Evolutionary conservation across 1,139 yeast species (phyloP).

Genomic region (Kodamaea alishanica): DNA sequence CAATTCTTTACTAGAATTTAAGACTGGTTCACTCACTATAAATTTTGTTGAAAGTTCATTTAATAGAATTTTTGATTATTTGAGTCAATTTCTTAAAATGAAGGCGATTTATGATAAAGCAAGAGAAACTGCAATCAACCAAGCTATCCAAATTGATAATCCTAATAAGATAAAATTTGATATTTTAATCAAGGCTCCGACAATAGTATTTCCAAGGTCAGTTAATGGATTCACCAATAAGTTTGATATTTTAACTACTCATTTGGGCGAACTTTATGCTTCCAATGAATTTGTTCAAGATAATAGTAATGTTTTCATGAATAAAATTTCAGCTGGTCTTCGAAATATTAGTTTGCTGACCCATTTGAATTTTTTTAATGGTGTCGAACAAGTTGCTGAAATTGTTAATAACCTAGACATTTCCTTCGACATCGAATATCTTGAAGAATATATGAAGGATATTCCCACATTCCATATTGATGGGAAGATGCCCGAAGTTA

Average conservation of each 20-base stretch:
- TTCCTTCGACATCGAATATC: slow-evolving; percentile 56
- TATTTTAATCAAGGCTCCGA: slow-evolving; percentile 74
- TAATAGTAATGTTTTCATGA: slow-evolving; percentile 22
- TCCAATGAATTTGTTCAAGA: slow-evolving; percentile 50
- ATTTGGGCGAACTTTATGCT: slow-evolving; percentile 81
- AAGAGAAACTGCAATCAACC: slow-evolving; percentile 72
- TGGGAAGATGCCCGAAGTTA: slow-evolving; percentile 66
- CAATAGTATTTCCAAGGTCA: slow-evolving; percentile 69
- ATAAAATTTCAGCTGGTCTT: slow-evolving; percentile 62
- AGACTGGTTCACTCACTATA: slow-evolving; percentile 69
- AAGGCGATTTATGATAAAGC: slow-evolving; percentile 84
- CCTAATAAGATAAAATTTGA: slow-evolving; percentile 68
- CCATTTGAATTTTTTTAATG: slow-evolving; percentile 44
- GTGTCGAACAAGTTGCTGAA: slow-evolving; percentile 50
- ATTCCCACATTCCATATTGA: slow-evolving; percentile 52
- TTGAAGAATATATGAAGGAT: slow-evolving; percentile 34
- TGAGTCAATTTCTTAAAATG: slow-evolving; percentile 79
- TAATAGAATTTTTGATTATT: slow-evolving; percentile 59
- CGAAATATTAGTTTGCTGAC: slow-evolving; percentile 68
- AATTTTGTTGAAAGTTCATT: slow-evolving; percentile 82
- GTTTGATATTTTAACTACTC: slow-evolving; percentile 64
- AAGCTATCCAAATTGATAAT: slow-evolving; percentile 62
- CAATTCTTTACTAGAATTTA: slow-evolving; percentile 59
- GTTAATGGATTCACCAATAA: slow-evolving; percentile 33
- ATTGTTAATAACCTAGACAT: slow-evolving; percentile 72